Base-by-base conservation (phyloP, 305 asterid genomes). In the Coffea humblotiana region DNA sequence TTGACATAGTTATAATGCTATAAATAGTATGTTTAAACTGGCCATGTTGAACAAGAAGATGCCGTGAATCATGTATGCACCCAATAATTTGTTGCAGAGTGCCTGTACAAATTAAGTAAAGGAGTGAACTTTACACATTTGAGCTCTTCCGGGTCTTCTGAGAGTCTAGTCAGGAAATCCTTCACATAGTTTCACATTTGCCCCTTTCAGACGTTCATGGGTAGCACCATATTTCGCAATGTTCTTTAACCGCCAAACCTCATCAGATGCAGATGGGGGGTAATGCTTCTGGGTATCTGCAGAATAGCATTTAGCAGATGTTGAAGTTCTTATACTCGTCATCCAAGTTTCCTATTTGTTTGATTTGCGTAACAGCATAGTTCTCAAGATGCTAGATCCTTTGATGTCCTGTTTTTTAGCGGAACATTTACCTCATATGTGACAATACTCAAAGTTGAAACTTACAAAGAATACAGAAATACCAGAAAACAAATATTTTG, bases 131-230 rank as follows among this genome's bases (percentile, higher is more conserved):
- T 19, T 40, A 60, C 79, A 1, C 8, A 15, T 61, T 61, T 43
- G 16, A 91, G 93, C 84, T 32, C 66, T 35, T 77, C 49, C 69
- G 84, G 76, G 76, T 90, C 83, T 63, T 74, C 19, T 35, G 84
- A 79, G 85, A 51, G 86, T 83, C 84, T 76, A 82, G 85, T 80
- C 71, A 77, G 85, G 83, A 93, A 89, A 77, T 91, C 87, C 70
- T 63, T 73, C 65, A 90, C 90, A 0, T 89, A 86, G 61, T 12
- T n/a, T 2, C 56, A 90, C 51, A 0, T 48, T 74, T 6, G 49
- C 71, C 0, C 37, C 0, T 1, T 25, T 11, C 85, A 91, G 77
- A 25, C 84, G 81, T 63, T 82, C 51, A 56, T 76, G 56, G 6
- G 60, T 82, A 25, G 29, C 43, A 29, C 94, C 90, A 58, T 27